These are phyloP conservation scores for Phytophthora fragariaefolia DNA, from an alignment of 352 stramenopile species.

Conservation along the genomic window DNA sequence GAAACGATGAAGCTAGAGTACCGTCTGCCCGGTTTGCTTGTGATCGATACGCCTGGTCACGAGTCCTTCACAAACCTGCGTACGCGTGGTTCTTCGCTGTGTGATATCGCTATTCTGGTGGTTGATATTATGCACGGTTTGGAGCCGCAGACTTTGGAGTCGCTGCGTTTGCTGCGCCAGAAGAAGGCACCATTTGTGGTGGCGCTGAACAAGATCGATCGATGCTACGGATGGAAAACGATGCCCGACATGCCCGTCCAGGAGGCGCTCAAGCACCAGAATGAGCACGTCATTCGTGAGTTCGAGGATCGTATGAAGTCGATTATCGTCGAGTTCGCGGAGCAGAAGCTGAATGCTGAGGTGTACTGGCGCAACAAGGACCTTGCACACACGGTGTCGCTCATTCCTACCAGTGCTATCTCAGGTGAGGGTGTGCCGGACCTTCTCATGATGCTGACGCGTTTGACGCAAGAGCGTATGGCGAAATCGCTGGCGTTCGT, in stretches of 20 bases:
- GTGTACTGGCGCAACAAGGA: conserved; percentile 99
- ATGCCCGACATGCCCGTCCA: conserved; percentile 95
- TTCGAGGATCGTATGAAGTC: conserved; percentile 95
- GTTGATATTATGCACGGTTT: conserved; percentile 99
- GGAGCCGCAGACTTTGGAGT: conserved; percentile 99
- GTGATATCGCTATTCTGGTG: conserved; percentile 99
- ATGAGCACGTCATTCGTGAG: conserved; percentile 95
- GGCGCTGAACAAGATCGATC: conserved; percentile 99
- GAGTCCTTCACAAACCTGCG: conserved; percentile 99
- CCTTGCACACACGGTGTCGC: conserved; percentile 94
- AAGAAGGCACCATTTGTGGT: conserved; percentile 98
- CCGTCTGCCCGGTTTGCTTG: conserved; percentile 91
- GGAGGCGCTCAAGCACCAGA: conserved; percentile 88
- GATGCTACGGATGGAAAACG: conserved; percentile 98
- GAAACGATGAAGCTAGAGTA: conserved; percentile 89
- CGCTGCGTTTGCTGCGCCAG: conserved; percentile 95
- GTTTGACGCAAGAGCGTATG: conserved; percentile 96
- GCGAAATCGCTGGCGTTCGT: conserved; percentile 89
- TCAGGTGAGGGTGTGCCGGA: conserved; percentile 99
- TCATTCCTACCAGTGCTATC: conserved; percentile 98
- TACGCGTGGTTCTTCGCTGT: conserved; percentile 96
- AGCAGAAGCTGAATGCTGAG: conserved; percentile 98
- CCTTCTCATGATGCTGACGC: conserved; percentile 96
- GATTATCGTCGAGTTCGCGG: conserved; percentile 96
- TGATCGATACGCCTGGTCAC: conserved; percentile 99